Base-by-base conservation (phyloP, 257 asterid species). In the Plectranthus barbatus region DNA sequence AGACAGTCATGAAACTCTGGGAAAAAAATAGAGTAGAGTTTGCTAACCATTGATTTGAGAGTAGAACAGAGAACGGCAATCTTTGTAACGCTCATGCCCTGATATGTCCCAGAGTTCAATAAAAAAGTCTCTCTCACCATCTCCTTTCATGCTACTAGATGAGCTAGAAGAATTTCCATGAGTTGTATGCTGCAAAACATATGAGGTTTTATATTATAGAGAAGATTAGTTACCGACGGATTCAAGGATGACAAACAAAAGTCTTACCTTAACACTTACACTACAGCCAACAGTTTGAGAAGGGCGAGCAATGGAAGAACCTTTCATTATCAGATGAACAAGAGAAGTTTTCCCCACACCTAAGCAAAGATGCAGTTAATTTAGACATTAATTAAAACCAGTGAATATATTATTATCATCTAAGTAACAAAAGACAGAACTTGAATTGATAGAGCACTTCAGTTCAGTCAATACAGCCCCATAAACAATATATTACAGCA, bases 341-440 rank as follows among this genome's bases (percentile, higher is more conserved):
- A 92, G 96, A 70, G 97, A 89, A 71, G 96, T 86, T 74, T 92
- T 92, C 42, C 97, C 97, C 61, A 92, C 96, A 72, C 97, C 97
- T 92, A 70, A 57, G 45, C 52, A 56, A 74, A 60, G 17, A 60
- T 9, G 58, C 56, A 66, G 44, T 69, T 47, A 48, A 33, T 26
- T 6, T 55, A 47, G 66, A 45, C 6, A 52, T 56, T 20, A 21
- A 72, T 12, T n/a, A 26, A 29, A 37, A 31, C 24, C n/a, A 17
- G 24, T 23, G 60, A 20, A 49, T 41, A 24, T 52, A 49, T 24
- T 9, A 36, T 44, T 11, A 14, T 7, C 60, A 66, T 31, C 50
- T 21, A 40, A 21, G 39, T 11, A 56, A 21, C 8, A 56, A 11
- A 40, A 17, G 41, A 29, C 23, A 50, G 39, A 29, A 20, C 6